Evolutionary conservation across 805 yeast genomes (phyloP).

Genomic region (Saccharomycopsis sp.): DNA sequence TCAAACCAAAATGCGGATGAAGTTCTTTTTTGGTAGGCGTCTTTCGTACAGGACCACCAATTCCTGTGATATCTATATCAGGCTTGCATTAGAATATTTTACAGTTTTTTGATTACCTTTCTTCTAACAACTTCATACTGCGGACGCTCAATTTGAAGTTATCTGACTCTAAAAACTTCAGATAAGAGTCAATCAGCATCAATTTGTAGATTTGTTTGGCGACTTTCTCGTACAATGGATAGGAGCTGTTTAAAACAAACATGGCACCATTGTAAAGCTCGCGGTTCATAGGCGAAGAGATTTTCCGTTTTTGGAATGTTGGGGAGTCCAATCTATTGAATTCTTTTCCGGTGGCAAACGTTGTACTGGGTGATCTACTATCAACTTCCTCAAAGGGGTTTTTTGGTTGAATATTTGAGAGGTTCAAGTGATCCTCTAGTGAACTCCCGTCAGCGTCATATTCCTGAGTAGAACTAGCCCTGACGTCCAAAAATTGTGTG

Average conservation of each 20-base stretch:
- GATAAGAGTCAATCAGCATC: slow-evolving; percentile 69
- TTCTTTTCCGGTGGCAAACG: not conserved
- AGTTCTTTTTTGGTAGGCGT: too few species aligned
- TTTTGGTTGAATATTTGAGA: not conserved
- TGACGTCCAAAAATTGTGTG: not conserved
- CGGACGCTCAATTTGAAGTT: slow-evolving; percentile 1
- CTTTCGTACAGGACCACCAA: too few species aligned
- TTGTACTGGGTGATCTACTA: not conserved
- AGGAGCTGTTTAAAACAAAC: slow-evolving; percentile 32
- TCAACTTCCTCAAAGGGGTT: too few species aligned
- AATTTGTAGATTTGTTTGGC: slow-evolving; percentile 44
- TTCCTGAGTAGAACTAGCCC: not conserved
- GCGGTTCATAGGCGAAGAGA: not conserved
- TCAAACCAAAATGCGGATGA: too few species aligned
- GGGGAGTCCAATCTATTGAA: slow-evolving; percentile 5
- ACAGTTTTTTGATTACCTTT: too few species aligned
- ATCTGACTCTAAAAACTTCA: slow-evolving; percentile 51
- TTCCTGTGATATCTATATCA: too few species aligned
- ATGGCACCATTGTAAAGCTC: slow-evolving; percentile 26
- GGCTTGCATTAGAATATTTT: too few species aligned
- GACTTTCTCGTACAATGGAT: slow-evolving; percentile 42
- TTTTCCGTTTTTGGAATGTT: slow-evolving; percentile 3
- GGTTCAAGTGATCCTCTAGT: not conserved
- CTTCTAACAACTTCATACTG: not conserved
- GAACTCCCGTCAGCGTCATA: not conserved